Evolutionary conservation across 73 alveolate genomes (phyloP).

Genomic region (Paramecium sonneborni): DNA sequence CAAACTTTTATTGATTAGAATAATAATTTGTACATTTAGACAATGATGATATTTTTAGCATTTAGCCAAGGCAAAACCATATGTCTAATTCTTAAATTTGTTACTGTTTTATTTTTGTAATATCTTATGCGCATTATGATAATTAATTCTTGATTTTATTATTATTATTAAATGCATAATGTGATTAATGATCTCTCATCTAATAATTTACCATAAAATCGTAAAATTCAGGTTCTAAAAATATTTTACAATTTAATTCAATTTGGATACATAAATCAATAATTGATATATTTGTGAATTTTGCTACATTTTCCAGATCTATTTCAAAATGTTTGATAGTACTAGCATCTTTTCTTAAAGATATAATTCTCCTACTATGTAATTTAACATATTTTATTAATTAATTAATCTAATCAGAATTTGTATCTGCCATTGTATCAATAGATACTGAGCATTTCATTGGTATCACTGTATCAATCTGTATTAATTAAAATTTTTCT

Average conservation of each 20-base stretch:
- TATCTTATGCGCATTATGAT: background rate
- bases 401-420: constrained; percentile 2
- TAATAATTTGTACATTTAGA: background rate
- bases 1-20: constrained; percentile 12
- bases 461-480: background rate
- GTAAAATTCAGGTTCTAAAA: constrained; percentile 37
- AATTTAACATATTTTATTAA: background rate
- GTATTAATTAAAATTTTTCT: background rate
- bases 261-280: constrained; percentile 1
- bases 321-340: constrained; percentile 31
- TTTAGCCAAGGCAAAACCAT: constrained; percentile 15
- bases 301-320: background rate
- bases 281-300: background rate
- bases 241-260: background rate
- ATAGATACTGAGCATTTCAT: background rate
- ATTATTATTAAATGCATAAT: background rate
- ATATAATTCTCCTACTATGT: constrained; percentile 41
- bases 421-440: constrained; percentile 48
- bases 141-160: background rate
- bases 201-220: background rate
- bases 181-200: background rate
- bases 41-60: background rate
- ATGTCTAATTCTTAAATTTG: constrained; percentile 16
- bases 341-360: constrained; percentile 12
- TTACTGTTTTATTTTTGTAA: background rate